Evolutionary conservation across 306 rosid genomes (phyloP).

Genomic region (Nissolia schottii): DNA sequence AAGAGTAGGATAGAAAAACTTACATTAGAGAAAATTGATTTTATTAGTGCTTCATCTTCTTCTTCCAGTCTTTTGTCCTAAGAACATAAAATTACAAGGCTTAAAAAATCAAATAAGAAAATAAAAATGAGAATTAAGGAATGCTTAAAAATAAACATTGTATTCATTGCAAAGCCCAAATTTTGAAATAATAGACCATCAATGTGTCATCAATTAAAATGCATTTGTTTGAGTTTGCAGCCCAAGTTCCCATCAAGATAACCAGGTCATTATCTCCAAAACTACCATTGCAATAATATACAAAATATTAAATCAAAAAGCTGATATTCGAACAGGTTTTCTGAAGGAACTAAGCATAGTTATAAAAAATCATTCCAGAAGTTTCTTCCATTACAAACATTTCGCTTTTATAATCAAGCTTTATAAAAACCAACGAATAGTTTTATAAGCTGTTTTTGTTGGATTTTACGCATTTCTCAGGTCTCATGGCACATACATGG

Average conservation of each 20-base stretch:
- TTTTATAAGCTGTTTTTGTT: not conserved
- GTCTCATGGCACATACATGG: not conserved
- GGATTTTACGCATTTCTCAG: not conserved
- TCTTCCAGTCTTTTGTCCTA: conserved; percentile 78
- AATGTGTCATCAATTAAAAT: no score
- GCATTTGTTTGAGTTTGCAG: conserved; percentile 1
- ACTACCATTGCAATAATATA: not conserved
- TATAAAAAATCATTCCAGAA: not conserved
- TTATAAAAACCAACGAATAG: not conserved
- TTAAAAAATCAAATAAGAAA: not conserved
- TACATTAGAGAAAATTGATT: conserved; percentile 60
- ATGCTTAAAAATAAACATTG: not conserved
- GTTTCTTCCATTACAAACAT: not conserved
- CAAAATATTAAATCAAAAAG: not conserved
- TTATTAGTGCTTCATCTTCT: conserved; percentile 83
- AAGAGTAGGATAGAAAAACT: conserved; percentile 20
- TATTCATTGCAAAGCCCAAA: not conserved
- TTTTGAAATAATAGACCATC: not conserved
- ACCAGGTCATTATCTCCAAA: not conserved
- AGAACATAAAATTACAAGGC: conserved; percentile 10
- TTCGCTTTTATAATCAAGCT: not conserved
- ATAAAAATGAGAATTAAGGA: not conserved
- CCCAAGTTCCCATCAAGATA: not conserved
- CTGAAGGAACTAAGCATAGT: not conserved
- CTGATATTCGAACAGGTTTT: not conserved